A percentile compares a stretch with the other conserved stretches of the same genome.
These are phyloP conservation scores for Rhizophagus sp. DNA, from an alignment of 192 early-diverging fungal species.

Conservation along the genomic window DNA sequence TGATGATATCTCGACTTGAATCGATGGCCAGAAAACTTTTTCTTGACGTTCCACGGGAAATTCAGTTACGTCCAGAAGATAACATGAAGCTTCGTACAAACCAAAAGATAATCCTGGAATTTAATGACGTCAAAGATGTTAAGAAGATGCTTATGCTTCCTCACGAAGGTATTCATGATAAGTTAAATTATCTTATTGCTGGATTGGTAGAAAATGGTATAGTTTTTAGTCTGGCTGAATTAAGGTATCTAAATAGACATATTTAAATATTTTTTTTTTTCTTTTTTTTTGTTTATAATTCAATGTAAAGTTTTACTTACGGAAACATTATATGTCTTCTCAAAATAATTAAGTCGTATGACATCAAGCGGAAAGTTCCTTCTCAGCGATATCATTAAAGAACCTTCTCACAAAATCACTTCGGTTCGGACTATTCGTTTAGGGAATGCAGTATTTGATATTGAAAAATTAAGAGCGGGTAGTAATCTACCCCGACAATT, in stretches of 20 bases:
- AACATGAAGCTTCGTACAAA: background rate
- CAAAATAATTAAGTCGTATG: background rate
- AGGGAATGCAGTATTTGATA: background rate
- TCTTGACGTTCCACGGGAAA: background rate
- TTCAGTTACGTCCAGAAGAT: background rate
- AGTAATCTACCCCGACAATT: too few species aligned
- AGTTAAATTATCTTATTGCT: slow-evolving; percentile 2
- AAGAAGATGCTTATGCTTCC: background rate
- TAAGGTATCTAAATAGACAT: background rate
- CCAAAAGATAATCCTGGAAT: background rate
- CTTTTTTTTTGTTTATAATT: background rate
- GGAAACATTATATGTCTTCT: background rate
- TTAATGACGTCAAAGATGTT: background rate
- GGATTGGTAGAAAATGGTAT: background rate
- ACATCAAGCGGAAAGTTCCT: background rate
- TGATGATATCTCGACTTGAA: slow-evolving; percentile 10
- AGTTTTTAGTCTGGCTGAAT: background rate
- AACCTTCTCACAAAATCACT: background rate
- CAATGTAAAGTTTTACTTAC: background rate
- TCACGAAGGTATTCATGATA: slow-evolving; percentile 3
- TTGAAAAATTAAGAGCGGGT: background rate
- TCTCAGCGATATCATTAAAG: background rate
- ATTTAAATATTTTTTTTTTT: background rate
- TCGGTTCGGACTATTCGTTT: background rate
- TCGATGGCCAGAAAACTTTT: slow-evolving; percentile 8